phyloP scores from a whole-genome alignment of 495 filamentous ascomycete species.

The Apiosordaria backusii region DNA sequence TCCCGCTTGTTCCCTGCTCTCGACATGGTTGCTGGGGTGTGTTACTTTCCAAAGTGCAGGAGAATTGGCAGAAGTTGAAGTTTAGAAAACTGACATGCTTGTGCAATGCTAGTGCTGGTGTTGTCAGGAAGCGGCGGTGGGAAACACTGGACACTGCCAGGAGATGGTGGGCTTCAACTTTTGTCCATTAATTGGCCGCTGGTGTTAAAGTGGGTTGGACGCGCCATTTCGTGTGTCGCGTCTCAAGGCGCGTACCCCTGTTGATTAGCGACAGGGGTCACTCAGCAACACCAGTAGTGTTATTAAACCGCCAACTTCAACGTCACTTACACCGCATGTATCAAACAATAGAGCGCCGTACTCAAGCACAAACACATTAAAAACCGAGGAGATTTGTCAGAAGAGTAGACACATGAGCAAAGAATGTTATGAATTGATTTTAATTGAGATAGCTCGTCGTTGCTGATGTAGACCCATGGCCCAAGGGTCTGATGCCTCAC shows the following conservation, averaged over 20 bases:
- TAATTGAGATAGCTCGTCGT: too few relatives aligned
- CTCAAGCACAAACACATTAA: background rate
- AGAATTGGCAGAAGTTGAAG: background rate
- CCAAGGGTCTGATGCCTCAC: too few relatives aligned
- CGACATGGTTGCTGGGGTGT: slow-evolving; percentile 35
- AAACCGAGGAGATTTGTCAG: background rate
- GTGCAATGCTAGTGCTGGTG: background rate
- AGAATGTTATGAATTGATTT: too few relatives aligned
- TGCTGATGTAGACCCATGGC: too few relatives aligned
- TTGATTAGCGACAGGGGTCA: background rate
- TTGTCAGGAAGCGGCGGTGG: background rate
- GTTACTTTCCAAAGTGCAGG: background rate
- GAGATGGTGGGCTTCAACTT: background rate
- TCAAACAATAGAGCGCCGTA: background rate
- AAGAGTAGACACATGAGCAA: too few relatives aligned
- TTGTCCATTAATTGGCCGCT: slow-evolving; percentile 15
- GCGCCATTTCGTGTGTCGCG: slow-evolving; percentile 30
- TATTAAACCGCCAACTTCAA: slow-evolving; percentile 4
- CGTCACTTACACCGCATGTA: background rate
- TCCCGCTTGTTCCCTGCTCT: slow-evolving; percentile 43
- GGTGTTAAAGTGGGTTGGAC: slow-evolving; percentile 20
- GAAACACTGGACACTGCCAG: background rate
- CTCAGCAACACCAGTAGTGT: slow-evolving; percentile 1
- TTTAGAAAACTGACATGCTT: too few relatives aligned
- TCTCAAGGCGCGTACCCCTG: slow-evolving; percentile 26